Base-by-base conservation (phyloP, 257 asterid species). In the Ilex asprella region DNA sequence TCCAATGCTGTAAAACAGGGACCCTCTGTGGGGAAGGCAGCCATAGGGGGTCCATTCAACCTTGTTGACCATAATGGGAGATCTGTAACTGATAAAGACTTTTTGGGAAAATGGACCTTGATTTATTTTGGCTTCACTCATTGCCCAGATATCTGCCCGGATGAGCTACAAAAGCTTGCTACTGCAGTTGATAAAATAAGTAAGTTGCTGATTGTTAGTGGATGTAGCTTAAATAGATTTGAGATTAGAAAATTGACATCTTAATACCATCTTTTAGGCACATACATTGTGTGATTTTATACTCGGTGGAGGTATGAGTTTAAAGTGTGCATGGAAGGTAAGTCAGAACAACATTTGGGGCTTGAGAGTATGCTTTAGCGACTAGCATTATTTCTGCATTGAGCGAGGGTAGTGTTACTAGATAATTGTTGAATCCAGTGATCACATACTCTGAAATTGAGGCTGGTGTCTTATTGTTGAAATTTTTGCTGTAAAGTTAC, bases 131-230 rank as follows among this genome's bases (percentile, higher is more conserved):
- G 99, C 50, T 89, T 89, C 82, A 89, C 97, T 64, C 96, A 86
- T 75, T 92, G 97, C 73, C 99, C 99, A 61, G 97, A 92, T 88
- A 86, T 92, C 73, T 92, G 97, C 78, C 98, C 98, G 2, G 97
- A 86, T 67, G 97, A 92, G 74, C 89, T 92, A 66, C 91, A 78
- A 67, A 92, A 92, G 81, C 76, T 92, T 66, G 91, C 88, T 58
- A 69, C 80, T 59, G 96, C 99, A 65, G 78, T 92, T 70, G 94
- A 92, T 75, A 85, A 82, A 81, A 89, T 88, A 75, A 88, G 98
- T 88, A 73, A 83, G 95, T 75, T 58, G 43, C 63, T 32, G 12
- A 10, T 55, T 31, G 6, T 49, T 54, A 15, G 14, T 49, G 54
- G 3, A 4, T 49, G 1, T 7, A 49, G 54, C n/a, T 49, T 49